Evolutionary conservation across 139 green algal species (phyloP).

Genomic region (Dunaliella primolecta): DNA sequence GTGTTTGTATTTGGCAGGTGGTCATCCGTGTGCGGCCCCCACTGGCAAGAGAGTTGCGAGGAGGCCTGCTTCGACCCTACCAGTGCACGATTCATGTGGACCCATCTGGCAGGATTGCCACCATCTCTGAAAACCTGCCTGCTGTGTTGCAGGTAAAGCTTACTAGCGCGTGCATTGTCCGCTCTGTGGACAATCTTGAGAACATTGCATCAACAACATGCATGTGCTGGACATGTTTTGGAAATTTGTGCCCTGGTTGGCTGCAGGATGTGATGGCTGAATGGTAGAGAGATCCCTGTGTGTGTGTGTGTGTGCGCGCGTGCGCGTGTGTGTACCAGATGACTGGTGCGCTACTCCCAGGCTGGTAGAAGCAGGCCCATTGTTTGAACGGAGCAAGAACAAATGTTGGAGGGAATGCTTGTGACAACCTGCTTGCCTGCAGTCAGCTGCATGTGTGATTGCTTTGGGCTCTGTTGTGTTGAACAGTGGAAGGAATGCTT

Average conservation of each 20-base stretch:
- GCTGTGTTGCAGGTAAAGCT: slow-evolving; percentile 23
- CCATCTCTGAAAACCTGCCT: slow-evolving; percentile 77
- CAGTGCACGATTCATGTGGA: slow-evolving; percentile 71
- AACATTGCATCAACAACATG: too few species aligned
- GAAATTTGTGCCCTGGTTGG: neutral
- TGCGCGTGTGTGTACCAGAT: neutral
- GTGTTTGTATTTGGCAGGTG: too few species aligned
- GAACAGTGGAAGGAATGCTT: too few species aligned
- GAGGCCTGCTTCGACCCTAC: slow-evolving; percentile 44
- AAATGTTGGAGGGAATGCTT: too few species aligned
- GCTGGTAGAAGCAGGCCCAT: too few species aligned
- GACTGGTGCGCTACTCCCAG: too few species aligned
- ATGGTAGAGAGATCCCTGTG: neutral
- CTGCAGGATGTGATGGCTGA: neutral
- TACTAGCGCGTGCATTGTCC: neutral
- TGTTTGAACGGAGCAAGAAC: too few species aligned
- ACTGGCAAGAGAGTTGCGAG: slow-evolving; percentile 68
- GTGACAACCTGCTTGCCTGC: too few species aligned
- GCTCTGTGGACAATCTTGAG: neutral
- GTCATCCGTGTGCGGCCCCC: slow-evolving; percentile 81
- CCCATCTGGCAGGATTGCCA: slow-evolving; percentile 52
- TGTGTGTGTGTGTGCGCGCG: neutral
- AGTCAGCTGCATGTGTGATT: too few species aligned
- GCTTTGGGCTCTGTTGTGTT: too few species aligned
- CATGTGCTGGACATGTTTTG: neutral